phyloP scores from a whole-genome alignment of 2,329 filamentous ascomycete species.

The Teratosphaeria zuluensis region DNA sequence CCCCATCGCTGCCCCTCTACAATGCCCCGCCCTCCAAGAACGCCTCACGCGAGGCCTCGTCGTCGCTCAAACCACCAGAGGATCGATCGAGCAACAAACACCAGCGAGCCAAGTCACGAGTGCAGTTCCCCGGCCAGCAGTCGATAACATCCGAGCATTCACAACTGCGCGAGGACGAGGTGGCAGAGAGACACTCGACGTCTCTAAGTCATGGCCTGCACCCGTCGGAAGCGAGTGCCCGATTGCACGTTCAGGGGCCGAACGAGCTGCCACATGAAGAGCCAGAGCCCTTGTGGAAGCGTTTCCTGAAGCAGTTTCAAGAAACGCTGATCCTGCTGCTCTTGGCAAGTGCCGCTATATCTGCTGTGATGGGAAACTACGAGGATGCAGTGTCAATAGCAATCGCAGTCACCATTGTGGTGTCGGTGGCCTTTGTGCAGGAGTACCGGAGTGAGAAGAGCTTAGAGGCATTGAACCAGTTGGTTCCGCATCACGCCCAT shows the following conservation, averaged over 20 bases:
- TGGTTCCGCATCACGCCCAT: constrained; percentile 93
- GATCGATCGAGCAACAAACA: constrained; percentile 9
- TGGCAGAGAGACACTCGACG: constrained; percentile 66
- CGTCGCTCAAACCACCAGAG: constrained; percentile 37
- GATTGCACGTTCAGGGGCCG: constrained; percentile 70
- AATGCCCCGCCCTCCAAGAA: constrained; percentile 29
- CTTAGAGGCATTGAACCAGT: constrained; percentile 82
- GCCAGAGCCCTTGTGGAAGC: constrained; percentile 87
- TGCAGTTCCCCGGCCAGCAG: constrained; percentile 27
- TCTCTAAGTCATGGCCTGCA: constrained; percentile 77
- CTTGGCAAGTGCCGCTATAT: constrained; percentile 77
- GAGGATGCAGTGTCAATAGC: constrained; percentile 95
- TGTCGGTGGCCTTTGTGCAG: constrained; percentile 90
- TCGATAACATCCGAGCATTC: constrained; percentile 45
- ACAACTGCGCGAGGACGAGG: constrained; percentile 65
- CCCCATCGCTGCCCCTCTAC: constrained; percentile 47
- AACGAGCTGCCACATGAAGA: constrained; percentile 94
- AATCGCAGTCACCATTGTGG: constrained; percentile 91
- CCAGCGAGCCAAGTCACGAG: constrained; percentile 20
- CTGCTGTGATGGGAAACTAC: constrained; percentile 81
- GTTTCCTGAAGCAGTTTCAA: constrained; percentile 93
- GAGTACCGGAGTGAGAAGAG: constrained; percentile 98
- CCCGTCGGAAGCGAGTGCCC: constrained; percentile 67
- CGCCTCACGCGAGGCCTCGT: constrained; percentile 5
- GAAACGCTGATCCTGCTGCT: constrained; percentile 91